phyloP scores from a whole-genome alignment of 1,284 basidiomycete species.

The Termitomyces sp. region DNA sequence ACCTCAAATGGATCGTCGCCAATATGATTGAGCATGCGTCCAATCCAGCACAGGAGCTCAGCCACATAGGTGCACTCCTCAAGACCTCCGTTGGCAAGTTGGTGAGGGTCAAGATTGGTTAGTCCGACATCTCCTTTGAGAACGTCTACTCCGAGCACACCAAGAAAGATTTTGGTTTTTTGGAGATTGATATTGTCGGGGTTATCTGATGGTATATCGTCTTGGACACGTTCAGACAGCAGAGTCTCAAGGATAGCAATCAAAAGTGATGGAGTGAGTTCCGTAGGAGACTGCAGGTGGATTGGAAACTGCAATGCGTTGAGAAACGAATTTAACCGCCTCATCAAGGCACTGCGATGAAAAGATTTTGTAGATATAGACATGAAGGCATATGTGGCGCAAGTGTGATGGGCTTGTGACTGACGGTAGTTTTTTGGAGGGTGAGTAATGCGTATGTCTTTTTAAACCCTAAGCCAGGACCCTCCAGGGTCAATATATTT shows the following conservation, averaged over 20 bases:
- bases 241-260: conserved; percentile 61
- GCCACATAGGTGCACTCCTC: conserved; percentile 61
- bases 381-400: conserved; percentile 16
- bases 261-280: conserved; percentile 67
- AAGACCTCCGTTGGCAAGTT: conserved; percentile 54
- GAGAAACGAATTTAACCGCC: conserved; percentile 42
- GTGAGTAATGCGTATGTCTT: not conserved
- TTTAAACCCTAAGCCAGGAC: not conserved
- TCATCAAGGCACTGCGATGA: conserved; percentile 18
- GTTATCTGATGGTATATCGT: conserved; percentile 28
- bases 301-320: conserved; percentile 47
- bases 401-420: conserved; percentile 3
- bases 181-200: conserved; percentile 36
- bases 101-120: conserved; percentile 55
- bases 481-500: not conserved
- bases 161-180: conserved; percentile 75
- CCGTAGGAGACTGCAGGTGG: conserved; percentile 49
- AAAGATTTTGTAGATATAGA: conserved; percentile 2
- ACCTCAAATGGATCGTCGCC: conserved; percentile 20
- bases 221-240: conserved; percentile 33
- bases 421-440: not conserved
- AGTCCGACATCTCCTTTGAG: conserved; percentile 56
- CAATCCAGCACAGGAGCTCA: conserved; percentile 62
- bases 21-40: conserved; percentile 38
- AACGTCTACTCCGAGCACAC: conserved; percentile 67